Conservation (phyloP, 2,329 filamentous ascomycete genomes). For the Emergomyces orientalis region DNA sequence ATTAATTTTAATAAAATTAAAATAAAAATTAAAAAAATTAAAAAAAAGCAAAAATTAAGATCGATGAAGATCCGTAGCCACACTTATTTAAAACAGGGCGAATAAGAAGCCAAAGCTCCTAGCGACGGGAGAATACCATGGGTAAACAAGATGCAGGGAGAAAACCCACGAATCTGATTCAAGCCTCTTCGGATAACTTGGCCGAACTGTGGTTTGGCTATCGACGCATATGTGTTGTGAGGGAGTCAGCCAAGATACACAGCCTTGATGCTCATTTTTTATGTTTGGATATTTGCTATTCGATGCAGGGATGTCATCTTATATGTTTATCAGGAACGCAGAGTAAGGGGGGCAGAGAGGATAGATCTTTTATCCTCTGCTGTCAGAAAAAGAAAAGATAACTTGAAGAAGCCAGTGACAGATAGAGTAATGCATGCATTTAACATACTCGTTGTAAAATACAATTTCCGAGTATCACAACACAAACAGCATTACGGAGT, state of each 20-base stretch:
- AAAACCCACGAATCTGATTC: neutral
- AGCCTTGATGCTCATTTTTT: neutral
- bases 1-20: too few species aligned
- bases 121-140: slow-evolving; percentile 5
- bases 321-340: neutral
- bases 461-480: neutral
- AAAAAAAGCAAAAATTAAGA: neutral
- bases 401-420: neutral
- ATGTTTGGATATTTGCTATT: neutral
- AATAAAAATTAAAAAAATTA: too few species aligned
- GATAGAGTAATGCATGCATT: neutral
- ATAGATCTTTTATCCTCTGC: neutral
- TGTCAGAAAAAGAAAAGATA: neutral
- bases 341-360: neutral
- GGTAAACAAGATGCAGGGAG: slow-evolving; percentile 1
- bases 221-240: neutral
- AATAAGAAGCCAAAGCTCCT: neutral
- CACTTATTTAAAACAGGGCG: neutral
- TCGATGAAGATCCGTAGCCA: neutral
- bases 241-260: neutral
- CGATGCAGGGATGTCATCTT: neutral
- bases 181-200: slow-evolving; percentile 3
- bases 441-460: neutral
- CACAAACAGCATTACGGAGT: neutral
- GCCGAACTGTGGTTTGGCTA: slow-evolving; percentile 3